These are phyloP conservation scores for Xerocomus nothofagi DNA, from an alignment of 1,284 basidiomycete genomes.

Conservation along the genomic window DNA sequence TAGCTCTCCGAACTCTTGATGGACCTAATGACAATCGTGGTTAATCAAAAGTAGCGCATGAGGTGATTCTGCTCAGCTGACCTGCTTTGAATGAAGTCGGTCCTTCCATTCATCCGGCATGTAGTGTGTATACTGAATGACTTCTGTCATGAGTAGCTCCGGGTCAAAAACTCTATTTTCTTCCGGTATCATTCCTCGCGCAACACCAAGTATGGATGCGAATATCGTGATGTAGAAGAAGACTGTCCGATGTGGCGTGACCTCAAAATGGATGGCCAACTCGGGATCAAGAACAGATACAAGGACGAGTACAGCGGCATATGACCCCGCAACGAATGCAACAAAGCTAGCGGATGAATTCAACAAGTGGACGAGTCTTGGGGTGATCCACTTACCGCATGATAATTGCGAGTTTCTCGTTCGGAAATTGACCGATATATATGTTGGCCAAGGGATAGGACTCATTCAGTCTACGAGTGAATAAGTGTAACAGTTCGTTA, in stretches of 20 bases:
- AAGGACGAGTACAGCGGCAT: conserved; percentile 90
- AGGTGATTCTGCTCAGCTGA: conserved; percentile 32
- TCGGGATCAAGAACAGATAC: conserved; percentile 92
- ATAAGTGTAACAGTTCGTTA: conserved; percentile 95
- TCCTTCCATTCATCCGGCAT: conserved; percentile 91
- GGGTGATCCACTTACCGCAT: conserved; percentile 66
- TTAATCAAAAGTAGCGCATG: neutral
- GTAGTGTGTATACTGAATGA: conserved; percentile 93
- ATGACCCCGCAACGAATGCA: conserved; percentile 94
- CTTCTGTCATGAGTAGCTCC: conserved; percentile 86
- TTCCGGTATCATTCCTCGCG: conserved; percentile 94
- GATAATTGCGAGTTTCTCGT: conserved; percentile 86
- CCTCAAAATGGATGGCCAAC: conserved; percentile 90
- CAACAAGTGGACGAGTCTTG: neutral
- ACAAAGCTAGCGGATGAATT: conserved; percentile 56
- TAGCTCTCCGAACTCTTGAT: conserved; percentile 84
- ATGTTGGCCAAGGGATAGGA: conserved; percentile 89
- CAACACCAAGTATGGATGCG: conserved; percentile 83
- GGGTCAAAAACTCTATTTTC: conserved; percentile 94
- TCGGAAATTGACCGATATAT: conserved; percentile 98
- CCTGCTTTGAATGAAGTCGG: conserved; percentile 86
- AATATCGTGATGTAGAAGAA: conserved; percentile 93
- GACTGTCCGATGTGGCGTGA: conserved; percentile 90
- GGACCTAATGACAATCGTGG: conserved; percentile 53
- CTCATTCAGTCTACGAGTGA: conserved; percentile 81